Evolutionary conservation across 78 protist genomes (phyloP).

Genomic region (Acrasis kona): DNA sequence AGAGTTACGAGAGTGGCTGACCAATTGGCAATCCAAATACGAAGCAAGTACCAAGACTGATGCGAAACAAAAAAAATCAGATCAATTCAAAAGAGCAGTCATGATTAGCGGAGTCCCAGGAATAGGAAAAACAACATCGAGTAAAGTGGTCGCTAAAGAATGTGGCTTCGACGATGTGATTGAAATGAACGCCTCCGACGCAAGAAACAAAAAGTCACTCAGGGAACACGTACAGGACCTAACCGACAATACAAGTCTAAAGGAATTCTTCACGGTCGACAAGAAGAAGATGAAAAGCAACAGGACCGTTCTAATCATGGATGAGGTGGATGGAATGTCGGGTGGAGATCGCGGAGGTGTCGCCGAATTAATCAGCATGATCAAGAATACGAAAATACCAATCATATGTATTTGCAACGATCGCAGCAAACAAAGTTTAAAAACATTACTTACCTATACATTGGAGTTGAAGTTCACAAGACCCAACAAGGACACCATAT

Average conservation of each 20-base stretch:
- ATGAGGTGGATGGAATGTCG: slow-evolving; percentile 95
- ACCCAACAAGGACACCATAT: slow-evolving; percentile 13
- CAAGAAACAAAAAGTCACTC: slow-evolving; percentile 62
- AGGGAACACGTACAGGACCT: slow-evolving; percentile 3
- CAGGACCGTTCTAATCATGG: slow-evolving; percentile 48
- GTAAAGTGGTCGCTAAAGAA: slow-evolving; percentile 28
- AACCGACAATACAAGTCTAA: slow-evolving; percentile 9
- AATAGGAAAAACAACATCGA: slow-evolving; percentile 89
- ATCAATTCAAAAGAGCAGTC: slow-evolving; percentile 24
- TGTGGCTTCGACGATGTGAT: slow-evolving; percentile 57
- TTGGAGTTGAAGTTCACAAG: slow-evolving; percentile 57
- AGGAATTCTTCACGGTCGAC: slow-evolving; percentile 14
- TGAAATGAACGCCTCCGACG: slow-evolving; percentile 92
- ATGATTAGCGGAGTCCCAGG: slow-evolving; percentile 86
- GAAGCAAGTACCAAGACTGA: too few species aligned
- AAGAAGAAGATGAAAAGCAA: neutral
- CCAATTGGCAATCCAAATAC: slow-evolving; percentile 34
- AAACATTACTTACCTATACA: slow-evolving; percentile 55
- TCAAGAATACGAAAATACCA: slow-evolving; percentile 69
- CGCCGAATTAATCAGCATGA: slow-evolving; percentile 43
- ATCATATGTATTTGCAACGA: slow-evolving; percentile 96
- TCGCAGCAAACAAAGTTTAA: slow-evolving; percentile 36
- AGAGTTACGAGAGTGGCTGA: slow-evolving; percentile 43
- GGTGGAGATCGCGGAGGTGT: slow-evolving; percentile 96
- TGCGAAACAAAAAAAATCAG: neutral